Evolutionary conservation across 257 asterid genomes (phyloP).

Genomic region (Cynanchum wilfordii): DNA sequence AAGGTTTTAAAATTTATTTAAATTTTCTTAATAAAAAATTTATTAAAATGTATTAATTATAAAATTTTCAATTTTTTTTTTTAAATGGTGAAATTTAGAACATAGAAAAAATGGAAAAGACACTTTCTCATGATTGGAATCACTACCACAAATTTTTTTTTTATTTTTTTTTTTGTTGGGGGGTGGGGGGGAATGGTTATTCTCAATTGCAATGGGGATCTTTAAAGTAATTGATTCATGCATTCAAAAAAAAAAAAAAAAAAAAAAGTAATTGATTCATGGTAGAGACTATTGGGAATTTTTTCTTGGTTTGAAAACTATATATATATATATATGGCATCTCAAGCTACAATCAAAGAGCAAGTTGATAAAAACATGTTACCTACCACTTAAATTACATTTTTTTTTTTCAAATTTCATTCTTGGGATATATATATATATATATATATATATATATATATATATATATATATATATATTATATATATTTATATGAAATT

Average conservation of each 20-base stretch:
- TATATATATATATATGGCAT: background rate
- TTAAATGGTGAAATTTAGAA: no score
- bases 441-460: no score
- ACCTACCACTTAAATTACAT: background rate
- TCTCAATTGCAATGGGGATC: background rate
- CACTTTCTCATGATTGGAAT: background rate
- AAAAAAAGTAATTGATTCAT: background rate
- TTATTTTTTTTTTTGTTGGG: background rate
- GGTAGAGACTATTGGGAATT: background rate
- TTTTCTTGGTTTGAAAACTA: background rate
- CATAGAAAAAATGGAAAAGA: background rate
- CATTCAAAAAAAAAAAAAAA: no score
- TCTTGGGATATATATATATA: background rate
- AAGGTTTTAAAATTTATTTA: no score
- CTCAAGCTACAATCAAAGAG: slow-evolving; percentile 1
- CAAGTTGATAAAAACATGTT: background rate
- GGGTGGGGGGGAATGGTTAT: background rate
- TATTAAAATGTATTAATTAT: no score
- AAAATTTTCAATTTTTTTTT: no score
- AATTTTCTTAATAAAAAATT: no score
- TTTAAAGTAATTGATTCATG: background rate
- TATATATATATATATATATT: background rate
- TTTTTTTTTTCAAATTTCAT: background rate
- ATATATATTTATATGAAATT: background rate
- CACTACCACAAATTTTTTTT: background rate